A percentile compares a stretch with the other conserved stretches of the same genome.
phyloP scores from a whole-genome alignment of 306 rosid species.

The Casuarina cunninghamiana region DNA sequence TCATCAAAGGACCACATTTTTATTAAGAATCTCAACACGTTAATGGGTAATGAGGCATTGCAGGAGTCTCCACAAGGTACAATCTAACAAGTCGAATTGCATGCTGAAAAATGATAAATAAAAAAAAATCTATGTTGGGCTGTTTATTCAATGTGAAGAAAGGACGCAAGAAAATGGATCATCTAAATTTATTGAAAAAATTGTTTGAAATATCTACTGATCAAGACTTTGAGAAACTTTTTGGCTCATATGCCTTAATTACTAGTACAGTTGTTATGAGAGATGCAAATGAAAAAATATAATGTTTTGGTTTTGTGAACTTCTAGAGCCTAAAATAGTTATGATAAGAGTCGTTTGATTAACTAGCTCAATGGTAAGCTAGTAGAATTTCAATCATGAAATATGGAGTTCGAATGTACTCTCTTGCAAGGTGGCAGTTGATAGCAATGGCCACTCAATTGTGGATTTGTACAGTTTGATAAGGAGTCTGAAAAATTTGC shows the following conservation, averaged over 20 bases:
- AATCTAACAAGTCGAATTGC: constrained; percentile 58
- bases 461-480: too few species aligned
- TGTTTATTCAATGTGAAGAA: constrained; percentile 58
- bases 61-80: constrained; percentile 62
- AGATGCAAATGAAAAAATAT: constrained; percentile 66
- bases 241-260: constrained; percentile 53
- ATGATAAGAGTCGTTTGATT: too few species aligned
- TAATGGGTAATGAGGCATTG: constrained; percentile 78
- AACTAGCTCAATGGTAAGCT: too few species aligned
- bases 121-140: constrained; percentile 64
- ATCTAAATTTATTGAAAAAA: constrained; percentile 65
- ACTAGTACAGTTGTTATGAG: constrained; percentile 65
- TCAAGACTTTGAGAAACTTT: constrained; percentile 57
- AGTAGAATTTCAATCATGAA: too few species aligned
- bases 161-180: constrained; percentile 33
- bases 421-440: too few species aligned
- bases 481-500: too few species aligned
- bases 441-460: too few species aligned
- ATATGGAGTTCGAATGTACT: too few species aligned
- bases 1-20: constrained; percentile 71
- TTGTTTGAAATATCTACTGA: constrained; percentile 49
- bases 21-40: constrained; percentile 66
- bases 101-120: constrained; percentile 78
- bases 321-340: constrained; percentile 4
- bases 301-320: constrained; percentile 85